Base-by-base conservation (phyloP, 2,329 filamentous ascomycete genomes). In the Coniella lustricola region DNA sequence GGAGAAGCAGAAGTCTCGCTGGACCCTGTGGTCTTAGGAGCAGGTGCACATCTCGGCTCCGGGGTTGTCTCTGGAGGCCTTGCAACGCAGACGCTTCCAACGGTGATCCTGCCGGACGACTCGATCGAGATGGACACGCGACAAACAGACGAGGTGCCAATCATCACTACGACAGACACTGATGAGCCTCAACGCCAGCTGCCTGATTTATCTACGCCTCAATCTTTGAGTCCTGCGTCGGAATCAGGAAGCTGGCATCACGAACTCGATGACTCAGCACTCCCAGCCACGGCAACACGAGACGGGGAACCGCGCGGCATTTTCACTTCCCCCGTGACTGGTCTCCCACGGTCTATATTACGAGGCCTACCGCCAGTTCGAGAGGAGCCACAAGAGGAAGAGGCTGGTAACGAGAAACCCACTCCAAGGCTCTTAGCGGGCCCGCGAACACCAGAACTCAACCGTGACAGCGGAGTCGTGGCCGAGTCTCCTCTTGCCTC, bases 341-440 rank as follows among this genome's bases (percentile, higher is more conserved):
- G 72, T 36, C 67, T 70, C 49, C 64, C 67, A 49, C 67, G 69
- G 41, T 70, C 68, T 3, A 65, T 71, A 17, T 64, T 68, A 5
- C 67, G 69, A 47, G 64, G 64, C n/a, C 60, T 81, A 40, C 67
- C 76, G 3, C 71, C 75, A 0, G 76, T 81, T 3, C 67, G 69
- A 55, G 76, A 74, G 54, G 72, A 81, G 56, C 64, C 67, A 8
- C 66, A 67, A 1, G 75, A 78, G 55, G 69, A 71, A 3, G 65
- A 73, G 36, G 64, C 66, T 49, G 67, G 61, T 3, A 55, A 59
- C 22, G 54, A 18, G 59, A 43, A 52, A 54, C 44, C 46, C 50
- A 46, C 54, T 56, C 45, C 42, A 52, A 41, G 40, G 44, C 53
- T 53, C 47, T 54, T 44, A 55, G 54, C 36, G 29, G 49, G 12